Percentiles rank a stretch among this genome's conserved stretches.
Conservation (phyloP, 345 rosid species). For the Cardamine resedifolia region DNA sequence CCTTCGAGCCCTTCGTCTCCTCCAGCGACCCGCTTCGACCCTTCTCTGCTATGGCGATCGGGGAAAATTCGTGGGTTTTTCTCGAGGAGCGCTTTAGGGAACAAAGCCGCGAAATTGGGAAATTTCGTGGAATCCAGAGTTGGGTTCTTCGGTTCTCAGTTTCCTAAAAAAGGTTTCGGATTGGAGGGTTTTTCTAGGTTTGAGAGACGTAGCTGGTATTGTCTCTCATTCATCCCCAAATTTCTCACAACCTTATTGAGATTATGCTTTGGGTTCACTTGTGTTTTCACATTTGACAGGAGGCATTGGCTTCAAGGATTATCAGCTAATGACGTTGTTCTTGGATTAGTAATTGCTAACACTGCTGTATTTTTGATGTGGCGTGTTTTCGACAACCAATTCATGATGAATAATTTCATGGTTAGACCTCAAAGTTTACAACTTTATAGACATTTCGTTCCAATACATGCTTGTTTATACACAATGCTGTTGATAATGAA, state of each 20-base stretch:
- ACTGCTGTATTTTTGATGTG: conserved; percentile 68
- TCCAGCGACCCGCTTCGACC: conserved; percentile 30
- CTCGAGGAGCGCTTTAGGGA: conserved; percentile 40
- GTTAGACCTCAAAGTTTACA: conserved; percentile 46
- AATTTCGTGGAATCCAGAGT: conserved; percentile 40
- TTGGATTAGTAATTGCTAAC: conserved; percentile 67
- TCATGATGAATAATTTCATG: conserved; percentile 79
- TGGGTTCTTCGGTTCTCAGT: conserved; percentile 34
- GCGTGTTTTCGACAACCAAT: conserved; percentile 54
- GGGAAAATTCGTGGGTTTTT: conserved; percentile 39
- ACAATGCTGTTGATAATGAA: conserved; percentile 4
- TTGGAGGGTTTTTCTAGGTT: conserved; percentile 31
- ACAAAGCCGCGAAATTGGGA: conserved; percentile 33
- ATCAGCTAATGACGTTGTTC: conserved; percentile 50
- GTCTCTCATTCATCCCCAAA: neutral
- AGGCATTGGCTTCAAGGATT: conserved; percentile 51
- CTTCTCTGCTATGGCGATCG: conserved; percentile 40
- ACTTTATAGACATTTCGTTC: neutral
- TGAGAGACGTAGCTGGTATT: conserved; percentile 46
- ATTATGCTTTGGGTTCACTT: neutral
- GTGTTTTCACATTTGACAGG: conserved; percentile 48
- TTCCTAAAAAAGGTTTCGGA: conserved; percentile 38
- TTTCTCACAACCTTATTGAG: neutral
- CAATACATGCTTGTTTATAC: neutral
- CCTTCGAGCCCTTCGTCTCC: conserved; percentile 14